These are phyloP conservation scores for Hsuehochloa calcarea DNA, from an alignment of 176 grass and related monocot species.

Conservation along the genomic window DNA sequence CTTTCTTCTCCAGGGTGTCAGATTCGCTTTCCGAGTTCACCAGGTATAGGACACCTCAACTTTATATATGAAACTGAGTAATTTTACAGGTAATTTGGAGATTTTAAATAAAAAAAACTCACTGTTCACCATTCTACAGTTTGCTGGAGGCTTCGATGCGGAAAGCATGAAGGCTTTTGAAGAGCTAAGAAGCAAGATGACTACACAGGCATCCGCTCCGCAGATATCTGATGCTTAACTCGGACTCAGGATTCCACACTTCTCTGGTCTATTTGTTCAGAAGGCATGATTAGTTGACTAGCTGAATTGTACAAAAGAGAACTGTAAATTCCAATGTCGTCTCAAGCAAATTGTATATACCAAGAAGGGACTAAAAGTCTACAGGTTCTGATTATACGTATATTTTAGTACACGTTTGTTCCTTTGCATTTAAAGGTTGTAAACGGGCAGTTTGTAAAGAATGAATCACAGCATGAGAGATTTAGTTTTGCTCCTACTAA, in stretches of 20 bases:
- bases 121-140: slow-evolving; percentile 36
- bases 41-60: slow-evolving; percentile 47
- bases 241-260: neutral
- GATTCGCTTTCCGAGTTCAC: slow-evolving; percentile 87
- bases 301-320: slow-evolving; percentile 30
- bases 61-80: neutral
- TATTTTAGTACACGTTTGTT: slow-evolving; percentile 24
- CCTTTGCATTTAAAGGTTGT: neutral
- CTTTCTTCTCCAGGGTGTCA: slow-evolving; percentile 90
- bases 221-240: slow-evolving; percentile 10
- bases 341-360: slow-evolving; percentile 15
- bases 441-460: slow-evolving; percentile 15
- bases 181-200: slow-evolving; percentile 76
- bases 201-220: slow-evolving; percentile 25
- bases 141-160: slow-evolving; percentile 86
- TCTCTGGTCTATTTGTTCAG: neutral
- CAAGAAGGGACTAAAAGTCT: neutral
- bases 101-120: neutral
- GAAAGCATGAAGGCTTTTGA: slow-evolving; percentile 91
- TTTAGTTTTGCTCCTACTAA: neutral
- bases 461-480: neutral
- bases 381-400: slow-evolving; percentile 12
- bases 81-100: neutral
- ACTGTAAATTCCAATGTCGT: slow-evolving; percentile 25
- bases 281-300: slow-evolving; percentile 19